Conservation (phyloP, 2,329 filamentous ascomycete species). For the Aureobasidium sp. region DNA sequence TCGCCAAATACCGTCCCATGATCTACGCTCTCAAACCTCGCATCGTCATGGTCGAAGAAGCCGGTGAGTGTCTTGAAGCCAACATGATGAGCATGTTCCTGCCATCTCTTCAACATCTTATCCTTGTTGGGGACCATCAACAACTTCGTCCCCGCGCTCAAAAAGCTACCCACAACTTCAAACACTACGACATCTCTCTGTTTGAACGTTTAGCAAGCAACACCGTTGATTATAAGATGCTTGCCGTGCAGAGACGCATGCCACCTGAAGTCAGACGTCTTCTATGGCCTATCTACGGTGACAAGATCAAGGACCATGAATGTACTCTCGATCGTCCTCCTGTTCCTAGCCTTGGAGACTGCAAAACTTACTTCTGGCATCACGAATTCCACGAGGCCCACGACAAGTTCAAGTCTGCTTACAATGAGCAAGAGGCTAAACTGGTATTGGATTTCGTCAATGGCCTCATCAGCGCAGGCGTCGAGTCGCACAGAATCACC, state of each 20-base stretch:
- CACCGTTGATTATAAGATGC: constrained; percentile 52
- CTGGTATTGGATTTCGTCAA: constrained; percentile 68
- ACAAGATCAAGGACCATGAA: constrained; percentile 49
- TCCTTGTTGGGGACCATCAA: constrained; percentile 71
- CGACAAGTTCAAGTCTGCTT: constrained; percentile 56
- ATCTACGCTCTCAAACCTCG: constrained; percentile 58
- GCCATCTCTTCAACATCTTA: constrained; percentile 54
- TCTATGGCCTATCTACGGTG: constrained; percentile 52
- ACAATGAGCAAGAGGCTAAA: constrained; percentile 62
- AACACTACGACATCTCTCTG: constrained; percentile 62
- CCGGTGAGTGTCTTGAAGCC: constrained; percentile 65
- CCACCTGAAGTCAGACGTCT: constrained; percentile 57
- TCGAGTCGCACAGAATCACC: constrained; percentile 56
- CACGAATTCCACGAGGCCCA: constrained; percentile 58
- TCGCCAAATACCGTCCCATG: constrained; percentile 70
- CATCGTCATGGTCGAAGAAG: constrained; percentile 69
- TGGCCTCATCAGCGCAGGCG: constrained; percentile 63
- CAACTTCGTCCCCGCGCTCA: constrained; percentile 66
- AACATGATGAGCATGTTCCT: constrained; percentile 53
- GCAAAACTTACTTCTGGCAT: constrained; percentile 53
- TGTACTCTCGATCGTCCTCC: constrained; percentile 36
- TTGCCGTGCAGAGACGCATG: constrained; percentile 65
- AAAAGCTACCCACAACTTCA: constrained; percentile 52
- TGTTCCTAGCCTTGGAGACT: constrained; percentile 54
- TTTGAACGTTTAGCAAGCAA: constrained; percentile 72